Conservation (phyloP, 2,329 filamentous ascomycete species). For the Graphium sp. region DNA sequence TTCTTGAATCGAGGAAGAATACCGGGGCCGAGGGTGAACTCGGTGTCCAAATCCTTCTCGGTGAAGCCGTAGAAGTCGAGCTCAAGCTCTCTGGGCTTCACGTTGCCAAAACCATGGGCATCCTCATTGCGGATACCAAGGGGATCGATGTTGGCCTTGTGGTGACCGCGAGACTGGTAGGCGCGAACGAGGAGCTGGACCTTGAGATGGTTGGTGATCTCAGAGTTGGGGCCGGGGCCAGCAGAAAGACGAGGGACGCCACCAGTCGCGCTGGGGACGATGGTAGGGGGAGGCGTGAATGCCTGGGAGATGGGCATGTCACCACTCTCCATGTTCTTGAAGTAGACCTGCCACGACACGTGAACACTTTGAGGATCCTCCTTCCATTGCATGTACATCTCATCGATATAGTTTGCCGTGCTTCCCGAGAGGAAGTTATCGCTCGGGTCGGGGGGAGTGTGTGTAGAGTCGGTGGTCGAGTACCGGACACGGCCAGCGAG, state of each 20-base stretch:
- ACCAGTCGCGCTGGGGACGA: constrained; percentile 68
- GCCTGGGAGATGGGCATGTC: constrained; percentile 96
- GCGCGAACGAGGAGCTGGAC: constrained; percentile 93
- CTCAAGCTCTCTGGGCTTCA: constrained; percentile 80
- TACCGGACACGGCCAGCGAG: constrained; percentile 28
- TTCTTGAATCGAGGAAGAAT: constrained; percentile 89
- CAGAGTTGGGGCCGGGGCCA: constrained; percentile 53
- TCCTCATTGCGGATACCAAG: constrained; percentile 66
- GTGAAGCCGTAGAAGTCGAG: constrained; percentile 91
- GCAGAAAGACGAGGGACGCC: constrained; percentile 60
- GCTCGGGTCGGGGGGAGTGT: constrained; percentile 55
- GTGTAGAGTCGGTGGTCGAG: constrained; percentile 30
- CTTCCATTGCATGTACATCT: constrained; percentile 99
- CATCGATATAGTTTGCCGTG: constrained; percentile 97
- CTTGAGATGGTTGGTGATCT: constrained; percentile 86
- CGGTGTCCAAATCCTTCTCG: constrained; percentile 81
- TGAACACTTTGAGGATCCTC: constrained; percentile 85
- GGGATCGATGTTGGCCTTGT: constrained; percentile 96
- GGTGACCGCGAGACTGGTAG: constrained; percentile 94
- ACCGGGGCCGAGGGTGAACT: constrained; percentile 83
- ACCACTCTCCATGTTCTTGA: constrained; percentile 97
- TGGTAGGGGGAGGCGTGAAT: constrained; percentile 86
- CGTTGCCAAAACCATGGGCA: constrained; percentile 66
- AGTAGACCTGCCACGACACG: constrained; percentile 98
- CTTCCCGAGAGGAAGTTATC: constrained; percentile 95